Evolutionary conservation across 495 filamentous ascomycete genomes (phyloP), one percentile per base, ranked within the genome.

Genomic region (Hypoxylon trugodes): DNA sequence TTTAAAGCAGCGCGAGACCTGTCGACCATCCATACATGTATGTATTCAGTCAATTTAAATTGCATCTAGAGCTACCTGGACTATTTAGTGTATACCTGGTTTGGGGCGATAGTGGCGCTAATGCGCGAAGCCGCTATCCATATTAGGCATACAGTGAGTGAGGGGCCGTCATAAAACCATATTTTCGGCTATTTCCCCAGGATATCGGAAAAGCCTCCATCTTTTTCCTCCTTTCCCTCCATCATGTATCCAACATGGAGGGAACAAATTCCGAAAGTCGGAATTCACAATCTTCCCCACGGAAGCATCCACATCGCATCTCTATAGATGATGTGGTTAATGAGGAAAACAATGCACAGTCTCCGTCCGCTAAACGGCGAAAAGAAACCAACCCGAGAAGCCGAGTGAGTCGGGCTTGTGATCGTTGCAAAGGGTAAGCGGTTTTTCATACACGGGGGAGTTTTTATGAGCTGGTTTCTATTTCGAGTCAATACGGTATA

Each of bases 361-460:
- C 45, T 32, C 45, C 45, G n/a, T 28, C 45, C n/a, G 9, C 13
- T 13, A 48, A 48, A 48, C 45, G 45, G 15, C 45, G 45, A 19
- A 48, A 48, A 28, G 45, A 48, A 19, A 48, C 32, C 26, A 48
- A 33, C 21, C 13, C 45, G 26, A 48, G 45, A 19, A 48, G 16
- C 24, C 61, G 71, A 32, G 73, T 73, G 10, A 70, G 59, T 28
- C 66, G 73, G 7, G 73, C 73, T 16, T 76, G 73, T 56, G 73
- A 76, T 38, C 56, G 71, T 10, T 76, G 73, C 46, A 76, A 76
- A 49, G 70, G 59, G 73, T 73, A 50, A 35, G 49, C 47, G 8
- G 16, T 35, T 49, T 21, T 40, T 28, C 37, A 4, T 22, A 19
- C 16, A 25, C 24, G 28, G 13, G 15, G 53, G 2, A 18, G 4